Evolutionary conservation across 2,329 filamentous ascomycete species (phyloP), one percentile per base, ranked within the genome.

Genomic region (Metarhizium guizhouense): DNA sequence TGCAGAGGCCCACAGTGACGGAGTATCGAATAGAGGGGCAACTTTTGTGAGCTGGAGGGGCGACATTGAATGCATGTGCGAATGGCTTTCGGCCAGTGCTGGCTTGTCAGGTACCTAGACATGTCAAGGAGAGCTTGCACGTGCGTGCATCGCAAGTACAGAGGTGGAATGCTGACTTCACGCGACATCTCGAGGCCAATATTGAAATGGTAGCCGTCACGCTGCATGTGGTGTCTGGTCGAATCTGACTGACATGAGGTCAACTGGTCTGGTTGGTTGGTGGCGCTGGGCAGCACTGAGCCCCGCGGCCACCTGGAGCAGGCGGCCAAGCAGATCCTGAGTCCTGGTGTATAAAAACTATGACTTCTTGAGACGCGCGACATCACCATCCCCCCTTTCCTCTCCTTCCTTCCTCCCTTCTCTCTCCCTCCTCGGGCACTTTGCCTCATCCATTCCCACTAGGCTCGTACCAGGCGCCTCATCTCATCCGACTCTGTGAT

Each of bases 371-470:
- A 49, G 32, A 25, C 52, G 45, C 32, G 30, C 42, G 16, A 47
- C 54, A 55, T 47, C 42, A 51, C 51, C 51, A 36, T 34, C 20
- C 36, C 6, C 20, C 29, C 43, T 14, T 36, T 29, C 47, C 6
- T 20, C 18, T 30, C 40, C 14, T 54, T 40, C 20, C 30, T 51
- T 29, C 18, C 34, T 47, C 32, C 49, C 55, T 52, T 34, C 40
- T 51, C 51, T 47, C 42, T 54, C 34, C 50, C 53, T 57, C 60
- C 59, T 59, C 61, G 63, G 62, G 63, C 61, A 58, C 52, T 38
- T 34, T 50, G 38, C 47, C 53, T 52, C 51, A 14, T 34, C 47
- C 32, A 18, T 36, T 38, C 36, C 53, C 14, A 47, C 36, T 48
- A 54, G 16, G 7, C 38, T 51, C 42, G 25, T n/a, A 47, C n/a